These are phyloP conservation scores for Phytophthora sp. DNA, from an alignment of 352 stramenopile species.

Conservation along the genomic window DNA sequence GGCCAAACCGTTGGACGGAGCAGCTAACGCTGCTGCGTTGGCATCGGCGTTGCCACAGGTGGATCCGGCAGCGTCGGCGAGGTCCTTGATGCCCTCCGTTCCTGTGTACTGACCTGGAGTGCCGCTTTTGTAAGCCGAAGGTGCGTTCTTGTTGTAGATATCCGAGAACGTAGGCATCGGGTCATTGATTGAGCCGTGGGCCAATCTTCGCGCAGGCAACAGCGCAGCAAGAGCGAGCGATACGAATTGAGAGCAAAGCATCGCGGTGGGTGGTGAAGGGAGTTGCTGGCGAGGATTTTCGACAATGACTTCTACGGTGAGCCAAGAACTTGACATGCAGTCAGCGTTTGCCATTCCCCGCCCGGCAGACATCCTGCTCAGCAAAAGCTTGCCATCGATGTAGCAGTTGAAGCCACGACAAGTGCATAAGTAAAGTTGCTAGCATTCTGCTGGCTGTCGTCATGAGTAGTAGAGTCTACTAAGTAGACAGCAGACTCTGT, in stretches of 20 bases:
- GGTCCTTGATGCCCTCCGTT: constrained; percentile 30
- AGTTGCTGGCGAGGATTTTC: constrained; percentile 1
- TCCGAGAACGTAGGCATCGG: constrained; percentile 26
- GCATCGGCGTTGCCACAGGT: constrained; percentile 45
- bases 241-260: not conserved
- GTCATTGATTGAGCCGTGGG: constrained; percentile 30
- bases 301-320: not conserved
- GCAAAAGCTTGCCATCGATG: no score
- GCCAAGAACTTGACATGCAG: not conserved
- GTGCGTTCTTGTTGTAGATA: constrained; percentile 41
- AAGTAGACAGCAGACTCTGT: no score
- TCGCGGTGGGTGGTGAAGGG: not conserved
- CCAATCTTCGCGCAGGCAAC: constrained; percentile 5
- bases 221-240: not conserved
- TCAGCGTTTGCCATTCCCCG: not conserved
- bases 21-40: constrained; percentile 26
- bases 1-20: constrained; percentile 24
- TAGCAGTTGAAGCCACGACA: no score
- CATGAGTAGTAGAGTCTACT: no score
- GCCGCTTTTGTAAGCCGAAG: constrained; percentile 25
- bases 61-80: constrained; percentile 35
- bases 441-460: no score
- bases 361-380: not conserved
- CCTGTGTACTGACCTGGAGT: constrained; percentile 37
- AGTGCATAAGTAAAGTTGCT: no score